Evolutionary conservation across 179 eudicot genomes (phyloP).

Genomic region (Heliamphora pulchella): DNA sequence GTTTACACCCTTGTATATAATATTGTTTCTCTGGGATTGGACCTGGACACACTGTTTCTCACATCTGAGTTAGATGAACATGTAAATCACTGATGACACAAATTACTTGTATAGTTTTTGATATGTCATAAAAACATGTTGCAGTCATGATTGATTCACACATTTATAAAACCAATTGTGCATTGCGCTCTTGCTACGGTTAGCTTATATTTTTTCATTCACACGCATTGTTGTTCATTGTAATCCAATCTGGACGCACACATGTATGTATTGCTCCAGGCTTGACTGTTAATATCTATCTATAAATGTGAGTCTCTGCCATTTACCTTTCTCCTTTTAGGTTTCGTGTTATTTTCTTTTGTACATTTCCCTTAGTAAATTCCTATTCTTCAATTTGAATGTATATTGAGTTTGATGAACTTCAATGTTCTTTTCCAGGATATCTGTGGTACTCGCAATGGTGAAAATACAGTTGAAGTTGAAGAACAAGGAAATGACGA

Average conservation of each 20-base stretch:
- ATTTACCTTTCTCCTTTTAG: background rate
- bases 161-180: conserved; percentile 1
- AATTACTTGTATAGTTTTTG: background rate
- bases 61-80: background rate
- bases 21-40: background rate
- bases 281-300: background rate
- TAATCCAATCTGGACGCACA: background rate
- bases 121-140: background rate
- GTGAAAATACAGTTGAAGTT: conserved; percentile 18
- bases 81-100: background rate
- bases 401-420: background rate
- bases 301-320: background rate
- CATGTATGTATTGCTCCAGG: background rate
- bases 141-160: background rate
- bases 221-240: background rate
- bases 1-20: background rate
- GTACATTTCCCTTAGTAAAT: background rate
- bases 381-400: background rate
- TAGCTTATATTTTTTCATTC: background rate
- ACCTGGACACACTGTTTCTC: background rate
- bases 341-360: conserved; percentile 7
- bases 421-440: conserved; percentile 24
- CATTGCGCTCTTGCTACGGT: conserved; percentile 1
- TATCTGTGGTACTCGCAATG: conserved; percentile 17
- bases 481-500: conserved; percentile 31